A percentile compares a stretch with the other conserved stretches of the same genome.
phyloP scores from a whole-genome alignment of 352 stramenopile species.

The Blastocystis sp. region DNA sequence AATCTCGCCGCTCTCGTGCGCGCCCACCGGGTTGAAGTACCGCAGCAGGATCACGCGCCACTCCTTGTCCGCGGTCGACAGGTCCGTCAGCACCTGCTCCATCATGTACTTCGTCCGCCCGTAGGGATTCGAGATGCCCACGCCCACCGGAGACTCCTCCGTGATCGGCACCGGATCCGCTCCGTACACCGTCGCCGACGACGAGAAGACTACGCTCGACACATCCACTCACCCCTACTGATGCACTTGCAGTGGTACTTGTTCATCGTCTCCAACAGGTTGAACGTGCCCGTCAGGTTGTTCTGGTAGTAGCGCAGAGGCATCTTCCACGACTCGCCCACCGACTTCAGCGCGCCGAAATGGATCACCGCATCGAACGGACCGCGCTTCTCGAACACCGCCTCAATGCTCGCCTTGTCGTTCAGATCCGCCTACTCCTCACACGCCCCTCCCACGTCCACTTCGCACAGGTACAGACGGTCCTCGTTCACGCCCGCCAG shows the following conservation, averaged over 20 bases:
- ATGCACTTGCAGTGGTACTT: constrained; percentile 75
- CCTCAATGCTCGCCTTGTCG: constrained; percentile 73
- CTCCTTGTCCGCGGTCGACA: constrained; percentile 70
- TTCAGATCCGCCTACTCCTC: constrained; percentile 73
- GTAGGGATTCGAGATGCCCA: constrained; percentile 77
- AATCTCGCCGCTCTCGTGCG: constrained; percentile 77
- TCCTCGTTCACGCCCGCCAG: constrained; percentile 73
- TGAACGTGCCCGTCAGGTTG: constrained; percentile 79
- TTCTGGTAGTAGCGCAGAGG: constrained; percentile 82
- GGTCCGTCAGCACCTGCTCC: constrained; percentile 83
- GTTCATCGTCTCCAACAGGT: constrained; percentile 77
- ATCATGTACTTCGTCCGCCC: constrained; percentile 86
- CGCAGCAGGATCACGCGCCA: constrained; percentile 80
- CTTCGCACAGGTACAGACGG: constrained; percentile 58
- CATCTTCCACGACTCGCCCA: constrained; percentile 78
- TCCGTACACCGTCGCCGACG: constrained; percentile 81
- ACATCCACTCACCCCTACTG: constrained; percentile 14
- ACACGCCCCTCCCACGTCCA: neutral
- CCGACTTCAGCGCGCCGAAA: constrained; percentile 83
- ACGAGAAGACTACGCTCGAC: constrained; percentile 77
- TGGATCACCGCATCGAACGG: constrained; percentile 79
- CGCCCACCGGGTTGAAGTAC: constrained; percentile 86
- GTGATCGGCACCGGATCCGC: constrained; percentile 69
- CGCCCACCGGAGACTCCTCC: constrained; percentile 69
- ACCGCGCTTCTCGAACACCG: constrained; percentile 77